Conservation (phyloP, 768 basidiomycete genomes). For the Russula vinacea region DNA sequence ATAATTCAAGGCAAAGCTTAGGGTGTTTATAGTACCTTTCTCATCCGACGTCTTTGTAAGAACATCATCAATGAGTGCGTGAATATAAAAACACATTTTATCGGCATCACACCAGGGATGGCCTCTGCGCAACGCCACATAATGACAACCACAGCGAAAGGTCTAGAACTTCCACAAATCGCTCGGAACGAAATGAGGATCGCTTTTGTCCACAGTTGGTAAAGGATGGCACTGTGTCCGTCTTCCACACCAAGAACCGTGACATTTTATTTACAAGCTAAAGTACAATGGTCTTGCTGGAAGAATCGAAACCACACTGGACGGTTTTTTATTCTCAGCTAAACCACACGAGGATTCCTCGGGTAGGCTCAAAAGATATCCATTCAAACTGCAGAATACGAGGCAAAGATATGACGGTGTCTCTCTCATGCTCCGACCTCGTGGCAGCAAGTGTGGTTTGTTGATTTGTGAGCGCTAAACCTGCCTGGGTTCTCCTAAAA, state of each 20-base stretch:
- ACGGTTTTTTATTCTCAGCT: not conserved
- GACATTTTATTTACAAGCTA: not conserved
- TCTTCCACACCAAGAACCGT: not conserved
- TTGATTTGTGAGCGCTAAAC: not conserved
- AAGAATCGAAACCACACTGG: not conserved
- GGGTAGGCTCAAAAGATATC: not conserved
- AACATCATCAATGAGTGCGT: too few relatives aligned
- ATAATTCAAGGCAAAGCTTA: too few relatives aligned
- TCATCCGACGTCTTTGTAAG: too few relatives aligned
- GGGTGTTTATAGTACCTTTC: too few relatives aligned
- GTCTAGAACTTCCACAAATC: too few relatives aligned
- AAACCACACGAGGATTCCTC: not conserved
- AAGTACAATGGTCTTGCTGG: not conserved
- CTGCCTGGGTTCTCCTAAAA: not conserved
- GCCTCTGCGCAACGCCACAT: too few relatives aligned
- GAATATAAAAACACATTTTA: too few relatives aligned
- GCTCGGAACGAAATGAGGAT: not conserved
- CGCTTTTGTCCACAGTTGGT: not conserved
- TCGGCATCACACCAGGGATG: too few relatives aligned
- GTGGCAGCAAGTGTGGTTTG: not conserved
- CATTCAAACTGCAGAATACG: not conserved
- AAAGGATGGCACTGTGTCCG: not conserved
- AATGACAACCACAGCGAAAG: too few relatives aligned
- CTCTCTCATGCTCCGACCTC: not conserved
- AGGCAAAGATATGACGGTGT: not conserved